A percentile compares a stretch with the other conserved stretches of the same genome.
phyloP scores from a whole-genome alignment of 768 basidiomycete genomes.

The Asterophora parasitica region DNA sequence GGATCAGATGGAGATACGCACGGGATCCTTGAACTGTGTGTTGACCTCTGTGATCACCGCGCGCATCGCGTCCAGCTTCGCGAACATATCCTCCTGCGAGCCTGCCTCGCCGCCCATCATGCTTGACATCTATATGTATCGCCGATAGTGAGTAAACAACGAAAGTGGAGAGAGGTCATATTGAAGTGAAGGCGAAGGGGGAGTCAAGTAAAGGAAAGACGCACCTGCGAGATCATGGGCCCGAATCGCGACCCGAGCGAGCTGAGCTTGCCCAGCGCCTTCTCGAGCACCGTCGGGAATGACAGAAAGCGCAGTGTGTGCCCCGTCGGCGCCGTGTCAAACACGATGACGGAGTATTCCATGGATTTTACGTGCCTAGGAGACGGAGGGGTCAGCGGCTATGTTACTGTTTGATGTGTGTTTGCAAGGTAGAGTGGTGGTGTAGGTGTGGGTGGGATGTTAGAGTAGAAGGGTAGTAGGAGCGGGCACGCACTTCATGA shows the following conservation, averaged over 20 bases:
- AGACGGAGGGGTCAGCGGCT: no score
- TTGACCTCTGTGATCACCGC: slow-evolving; percentile 98
- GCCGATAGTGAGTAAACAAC: not conserved
- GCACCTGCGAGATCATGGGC: slow-evolving; percentile 88
- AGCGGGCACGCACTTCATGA: slow-evolving; percentile 82
- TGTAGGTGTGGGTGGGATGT: no score
- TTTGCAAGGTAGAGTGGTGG: no score
- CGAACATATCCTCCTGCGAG: slow-evolving; percentile 97
- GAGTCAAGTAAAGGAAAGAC: no score
- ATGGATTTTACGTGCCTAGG: slow-evolving; percentile 98
- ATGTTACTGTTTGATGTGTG: no score
- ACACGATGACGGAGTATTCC: slow-evolving; percentile 99
- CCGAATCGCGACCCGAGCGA: slow-evolving; percentile 92
- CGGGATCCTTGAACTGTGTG: slow-evolving; percentile 98
- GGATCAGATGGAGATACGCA: no score
- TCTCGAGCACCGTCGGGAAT: slow-evolving; percentile 98
- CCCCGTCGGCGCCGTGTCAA: slow-evolving; percentile 98
- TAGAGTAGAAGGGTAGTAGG: not conserved
- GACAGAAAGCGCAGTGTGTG: slow-evolving; percentile 98
- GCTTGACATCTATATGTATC: slow-evolving; percentile 67
- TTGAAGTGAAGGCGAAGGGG: no score
- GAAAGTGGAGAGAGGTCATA: no score
- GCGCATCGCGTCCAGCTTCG: slow-evolving; percentile 95
- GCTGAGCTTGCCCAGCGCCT: slow-evolving; percentile 93
- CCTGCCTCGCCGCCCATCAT: slow-evolving; percentile 94